phyloP scores from a whole-genome alignment of 768 basidiomycete species.

The Pleurotus salmoneostramineus region DNA sequence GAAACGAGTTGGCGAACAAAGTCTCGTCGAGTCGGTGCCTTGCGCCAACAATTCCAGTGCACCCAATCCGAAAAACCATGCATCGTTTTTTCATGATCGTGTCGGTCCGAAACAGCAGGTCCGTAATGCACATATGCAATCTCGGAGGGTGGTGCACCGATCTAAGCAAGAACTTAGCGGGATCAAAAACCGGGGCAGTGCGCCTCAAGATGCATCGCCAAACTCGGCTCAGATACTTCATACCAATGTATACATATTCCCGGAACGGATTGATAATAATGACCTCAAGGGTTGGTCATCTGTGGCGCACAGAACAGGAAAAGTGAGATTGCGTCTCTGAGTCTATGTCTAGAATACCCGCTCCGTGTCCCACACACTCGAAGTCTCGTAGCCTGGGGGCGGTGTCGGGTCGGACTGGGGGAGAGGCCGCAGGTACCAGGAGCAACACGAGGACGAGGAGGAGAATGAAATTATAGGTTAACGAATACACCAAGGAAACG shows the following conservation, averaged over 20 bases:
- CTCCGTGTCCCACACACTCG: conserved; percentile 72
- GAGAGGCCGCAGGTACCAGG: not conserved
- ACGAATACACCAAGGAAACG: not conserved
- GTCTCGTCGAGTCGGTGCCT: not conserved
- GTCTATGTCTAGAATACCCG: conserved; percentile 26
- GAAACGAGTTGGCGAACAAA: not conserved
- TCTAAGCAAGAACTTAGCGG: not conserved
- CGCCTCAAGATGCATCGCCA: not conserved
- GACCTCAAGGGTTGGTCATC: too few relatives aligned
- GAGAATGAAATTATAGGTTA: not conserved
- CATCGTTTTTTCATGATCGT: not conserved
- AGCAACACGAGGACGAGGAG: not conserved
- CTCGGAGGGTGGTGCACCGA: not conserved
- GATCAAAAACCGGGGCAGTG: not conserved
- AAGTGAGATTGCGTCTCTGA: not conserved
- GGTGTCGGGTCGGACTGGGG: conserved; percentile 63
- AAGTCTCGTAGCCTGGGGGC: conserved; percentile 68
- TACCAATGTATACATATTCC: too few relatives aligned
- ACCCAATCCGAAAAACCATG: not conserved
- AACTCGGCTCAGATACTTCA: not conserved
- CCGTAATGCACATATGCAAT: not conserved
- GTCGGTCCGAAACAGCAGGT: not conserved
- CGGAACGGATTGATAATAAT: too few relatives aligned
- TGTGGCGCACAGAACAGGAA: not conserved
- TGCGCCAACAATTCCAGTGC: not conserved